A percentile compares a stretch with the other conserved stretches of the same genome.
Evolutionary conservation across 495 filamentous ascomycete genomes (phyloP).

Genomic region (Xylaria flabelliformis): DNA sequence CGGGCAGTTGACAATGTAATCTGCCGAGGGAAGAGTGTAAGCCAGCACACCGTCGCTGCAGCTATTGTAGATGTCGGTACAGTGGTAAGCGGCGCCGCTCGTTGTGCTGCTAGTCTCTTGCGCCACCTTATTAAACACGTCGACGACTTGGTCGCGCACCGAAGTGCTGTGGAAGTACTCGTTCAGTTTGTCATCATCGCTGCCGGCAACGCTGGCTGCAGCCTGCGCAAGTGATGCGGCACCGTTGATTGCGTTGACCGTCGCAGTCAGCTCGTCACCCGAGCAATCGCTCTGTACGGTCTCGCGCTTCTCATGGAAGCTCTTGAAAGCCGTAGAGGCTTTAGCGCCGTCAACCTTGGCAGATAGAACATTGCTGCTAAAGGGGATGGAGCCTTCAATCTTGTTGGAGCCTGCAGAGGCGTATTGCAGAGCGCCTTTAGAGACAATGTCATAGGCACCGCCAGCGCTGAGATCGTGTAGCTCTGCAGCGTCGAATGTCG

Average conservation of each 20-base stretch:
- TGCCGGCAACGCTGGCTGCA: constrained; percentile 53
- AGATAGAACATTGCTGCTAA: constrained; percentile 52
- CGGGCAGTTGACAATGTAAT: constrained; percentile 62
- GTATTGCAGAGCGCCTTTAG: constrained; percentile 56
- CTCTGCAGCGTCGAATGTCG: constrained; percentile 63
- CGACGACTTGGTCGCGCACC: constrained; percentile 56
- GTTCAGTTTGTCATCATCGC: constrained; percentile 59
- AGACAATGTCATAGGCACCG: constrained; percentile 55
- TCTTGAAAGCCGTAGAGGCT: constrained; percentile 52
- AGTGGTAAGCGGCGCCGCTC: constrained; percentile 56
- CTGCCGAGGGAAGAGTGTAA: constrained; percentile 60
- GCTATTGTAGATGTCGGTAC: constrained; percentile 56
- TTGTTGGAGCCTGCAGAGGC: constrained; percentile 55
- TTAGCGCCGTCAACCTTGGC: constrained; percentile 58
- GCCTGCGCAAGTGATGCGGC: constrained; percentile 59
- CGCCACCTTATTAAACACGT: constrained; percentile 58
- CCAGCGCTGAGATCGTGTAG: constrained; percentile 62
- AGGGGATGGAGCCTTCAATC: constrained; percentile 52
- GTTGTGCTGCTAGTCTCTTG: constrained; percentile 54
- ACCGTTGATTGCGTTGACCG: constrained; percentile 56
- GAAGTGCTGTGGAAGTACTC: constrained; percentile 66
- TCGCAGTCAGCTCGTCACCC: constrained; percentile 46
- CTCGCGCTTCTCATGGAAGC: constrained; percentile 51
- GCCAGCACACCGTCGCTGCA: constrained; percentile 62
- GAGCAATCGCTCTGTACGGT: constrained; percentile 56